Evolutionary conservation across 345 rosid species (phyloP).

Genomic region (Conringia planisiliqua): DNA sequence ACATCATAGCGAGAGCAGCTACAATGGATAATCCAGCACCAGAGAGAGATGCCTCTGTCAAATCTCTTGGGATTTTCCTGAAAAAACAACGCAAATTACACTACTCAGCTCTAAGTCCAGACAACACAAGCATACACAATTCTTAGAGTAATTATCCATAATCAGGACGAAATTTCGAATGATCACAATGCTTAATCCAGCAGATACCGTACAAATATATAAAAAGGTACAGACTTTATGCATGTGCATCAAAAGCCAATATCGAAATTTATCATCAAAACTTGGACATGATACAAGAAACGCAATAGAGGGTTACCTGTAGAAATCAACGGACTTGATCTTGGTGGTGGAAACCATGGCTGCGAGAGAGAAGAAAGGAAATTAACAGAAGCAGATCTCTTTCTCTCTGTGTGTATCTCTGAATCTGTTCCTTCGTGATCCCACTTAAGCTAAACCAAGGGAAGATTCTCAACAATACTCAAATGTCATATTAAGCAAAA

Average conservation of each 20-base stretch:
- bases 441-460: neutral
- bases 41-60: slow-evolving; percentile 95
- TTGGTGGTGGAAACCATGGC: slow-evolving; percentile 59
- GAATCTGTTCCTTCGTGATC: neutral
- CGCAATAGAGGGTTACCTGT: slow-evolving; percentile 39
- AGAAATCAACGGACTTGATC: slow-evolving; percentile 73
- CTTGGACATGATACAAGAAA: neutral
- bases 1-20: slow-evolving; percentile 82
- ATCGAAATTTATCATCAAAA: neutral
- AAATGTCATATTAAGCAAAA: neutral
- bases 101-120: neutral
- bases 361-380: neutral
- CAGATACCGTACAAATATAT: neutral
- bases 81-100: slow-evolving; percentile 13
- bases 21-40: slow-evolving; percentile 92
- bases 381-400: neutral
- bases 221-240: neutral
- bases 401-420: neutral
- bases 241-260: neutral
- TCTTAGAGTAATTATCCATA: neutral
- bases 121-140: neutral
- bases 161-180: neutral
- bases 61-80: slow-evolving; percentile 99
- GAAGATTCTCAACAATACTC: neutral
- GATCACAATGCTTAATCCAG: neutral